Base-by-base conservation (phyloP, 768 basidiomycete species). In the Clitopilus hobsonii region DNA sequence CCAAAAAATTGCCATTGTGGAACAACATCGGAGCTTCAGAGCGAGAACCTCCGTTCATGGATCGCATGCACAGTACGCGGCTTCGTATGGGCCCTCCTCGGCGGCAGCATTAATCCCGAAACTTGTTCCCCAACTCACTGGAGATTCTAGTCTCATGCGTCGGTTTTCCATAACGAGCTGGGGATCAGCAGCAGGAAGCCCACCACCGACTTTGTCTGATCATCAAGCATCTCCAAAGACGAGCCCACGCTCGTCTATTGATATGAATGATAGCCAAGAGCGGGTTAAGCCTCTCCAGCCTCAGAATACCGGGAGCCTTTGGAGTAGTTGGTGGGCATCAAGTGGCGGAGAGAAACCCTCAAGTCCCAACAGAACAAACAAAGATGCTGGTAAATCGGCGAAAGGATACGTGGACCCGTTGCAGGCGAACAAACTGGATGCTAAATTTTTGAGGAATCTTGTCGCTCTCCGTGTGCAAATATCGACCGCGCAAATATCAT, bases 401-500 rank as follows among this genome's bases (percentile, higher is more conserved):
- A 79, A 74, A 60, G 82, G 79, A 72, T 90, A 88, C 69, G 82
- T 86, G 32, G 78, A 84, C 49, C 74, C 77, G 10, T 73, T 94
- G 52, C 79, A 78, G 51, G 76, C 69, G 14, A 74, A 74, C 50
- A 89, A 78, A 61, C 70, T 74, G 7, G 84, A 88, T 60, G 69
- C 78, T 32, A 84, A 82, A 62, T 76, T 94, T 24, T 76, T 81
- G 51, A 93, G 90, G 63, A 84, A 90, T 61, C 73, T 97, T 1
- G 88, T 93, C 38, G 84, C 87, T 1, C 74, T 98, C 16, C 84
- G 94, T 2, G 89, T 94, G 0, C 89, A 92, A 62, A 73, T 97
- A 1, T 91, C 93, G 2, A 94, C 93, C 0, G 90, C 88, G 0
- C 85, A 84, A 56, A 56, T 94, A 11, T 69, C 76, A 2, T 95